These are phyloP conservation scores for Mrakia gelida DNA, from an alignment of 768 basidiomycete species.

Conservation along the genomic window DNA sequence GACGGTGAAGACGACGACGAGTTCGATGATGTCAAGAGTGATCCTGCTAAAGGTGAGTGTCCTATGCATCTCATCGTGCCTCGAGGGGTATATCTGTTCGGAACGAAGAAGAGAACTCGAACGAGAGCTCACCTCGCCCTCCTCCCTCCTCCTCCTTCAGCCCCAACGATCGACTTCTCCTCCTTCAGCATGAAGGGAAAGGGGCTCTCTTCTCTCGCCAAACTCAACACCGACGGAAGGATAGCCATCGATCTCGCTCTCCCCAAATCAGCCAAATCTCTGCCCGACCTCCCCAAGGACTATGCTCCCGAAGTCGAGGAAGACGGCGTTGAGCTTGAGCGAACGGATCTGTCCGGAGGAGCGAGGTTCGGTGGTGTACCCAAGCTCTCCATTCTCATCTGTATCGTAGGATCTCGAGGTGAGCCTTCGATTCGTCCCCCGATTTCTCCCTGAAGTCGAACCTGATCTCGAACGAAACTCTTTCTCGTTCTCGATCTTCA, in stretches of 20 bases:
- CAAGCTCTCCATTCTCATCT: slow-evolving; percentile 58
- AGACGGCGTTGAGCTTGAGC: slow-evolving; percentile 48
- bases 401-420: slow-evolving; percentile 63
- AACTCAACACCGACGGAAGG: slow-evolving; percentile 8
- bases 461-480: background rate
- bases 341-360: slow-evolving; percentile 37
- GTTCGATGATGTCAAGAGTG: background rate
- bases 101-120: background rate
- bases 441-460: no score
- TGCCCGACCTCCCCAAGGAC: slow-evolving; percentile 54
- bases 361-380: slow-evolving; percentile 36
- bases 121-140: background rate
- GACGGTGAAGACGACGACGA: background rate
- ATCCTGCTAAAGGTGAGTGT: background rate
- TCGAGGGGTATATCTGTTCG: background rate
- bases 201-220: slow-evolving; percentile 16
- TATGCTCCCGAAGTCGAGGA: slow-evolving; percentile 47
- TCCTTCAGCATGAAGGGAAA: slow-evolving; percentile 7
- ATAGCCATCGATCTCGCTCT: slow-evolving; percentile 42
- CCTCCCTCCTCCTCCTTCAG: background rate
- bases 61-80: background rate
- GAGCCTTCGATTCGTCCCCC: background rate
- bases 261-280: slow-evolving; percentile 49
- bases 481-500: background rate
- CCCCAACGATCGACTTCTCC: slow-evolving; percentile 6